Base-by-base conservation (phyloP, 768 basidiomycete genomes). In the Paxillus ammoniavirescens region DNA sequence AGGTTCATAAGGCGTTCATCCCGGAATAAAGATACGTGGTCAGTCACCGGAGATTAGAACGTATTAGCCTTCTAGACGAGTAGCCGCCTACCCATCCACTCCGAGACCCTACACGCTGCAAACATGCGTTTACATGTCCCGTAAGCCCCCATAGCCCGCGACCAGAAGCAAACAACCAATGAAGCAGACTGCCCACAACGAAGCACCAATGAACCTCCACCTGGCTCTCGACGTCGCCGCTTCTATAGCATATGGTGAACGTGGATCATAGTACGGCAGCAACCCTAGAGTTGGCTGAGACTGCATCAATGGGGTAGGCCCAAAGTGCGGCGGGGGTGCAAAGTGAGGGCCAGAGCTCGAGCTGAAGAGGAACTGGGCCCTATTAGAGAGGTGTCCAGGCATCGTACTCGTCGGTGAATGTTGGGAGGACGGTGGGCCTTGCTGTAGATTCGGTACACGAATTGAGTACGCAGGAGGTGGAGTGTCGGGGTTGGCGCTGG, bases 231-330 rank as follows among this genome's bases (percentile, higher is more conserved):
- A 52, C 8, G 56, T 60, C 28, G 78, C 78, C 49, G 66, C 67
- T 45, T 65, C 64, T 2, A 75, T 47, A 41, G 77, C 70, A 53
- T 76, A 64, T 18, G 67, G 61, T 23, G 75, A 75, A 36, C 62
- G 69, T 8, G 72, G 77, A 59, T 80, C 79, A 60, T 79, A 75
- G 72, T 63, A 80, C 36, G 71, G 71, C 43, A 72, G 42, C 12
- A 72, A 42, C 23, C 65, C 67, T 42, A 76, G 60, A n/a, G 68
- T 61, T 49, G 69, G 60, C 52, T 72, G 64, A 40, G 69, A 67
- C 50, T 73, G 68, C 35, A 63, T 50, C 15, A 78, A 66, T 26
- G 77, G 76, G 23, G 77, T 78, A 1, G 77, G 77, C 13, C 77
- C 77, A 47, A 67, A 67, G 33, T 42, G 35, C 15, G 57, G 52